phyloP scores from a whole-genome alignment of 345 rosid genomes.

The Camelina neglecta region DNA sequence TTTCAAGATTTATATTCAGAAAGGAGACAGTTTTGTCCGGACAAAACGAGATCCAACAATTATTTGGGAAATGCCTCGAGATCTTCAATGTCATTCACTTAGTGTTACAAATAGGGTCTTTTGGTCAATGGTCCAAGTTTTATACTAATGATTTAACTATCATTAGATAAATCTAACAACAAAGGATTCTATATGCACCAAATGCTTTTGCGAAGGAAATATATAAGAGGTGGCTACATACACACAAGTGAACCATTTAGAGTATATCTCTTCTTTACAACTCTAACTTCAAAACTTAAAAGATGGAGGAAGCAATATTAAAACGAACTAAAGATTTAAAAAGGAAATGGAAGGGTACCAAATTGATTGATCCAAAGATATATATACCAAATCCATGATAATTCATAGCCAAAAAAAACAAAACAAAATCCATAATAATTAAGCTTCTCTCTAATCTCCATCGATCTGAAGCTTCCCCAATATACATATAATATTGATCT shows the following conservation, averaged over 20 bases:
- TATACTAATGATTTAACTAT: conserved; percentile 9
- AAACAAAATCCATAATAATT: conserved; percentile 28
- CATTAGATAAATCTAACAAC: neutral
- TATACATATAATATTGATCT: conserved; percentile 33
- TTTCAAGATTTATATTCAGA: conserved; percentile 22
- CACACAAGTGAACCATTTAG: conserved; percentile 28
- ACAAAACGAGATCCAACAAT: conserved; percentile 20
- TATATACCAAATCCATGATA: conserved; percentile 42
- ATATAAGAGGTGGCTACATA: conserved; percentile 27
- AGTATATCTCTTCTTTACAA: conserved; percentile 35
- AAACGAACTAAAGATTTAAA: conserved; percentile 30
- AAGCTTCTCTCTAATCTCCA: conserved; percentile 26
- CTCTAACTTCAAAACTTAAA: conserved; percentile 37
- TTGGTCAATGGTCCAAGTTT: conserved; percentile 5
- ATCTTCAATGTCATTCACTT: conserved; percentile 31
- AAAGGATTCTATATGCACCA: conserved; percentile 15
- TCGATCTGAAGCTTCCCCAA: conserved; percentile 32
- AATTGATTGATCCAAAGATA: conserved; percentile 32
- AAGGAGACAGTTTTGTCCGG: conserved; percentile 24
- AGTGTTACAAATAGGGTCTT: conserved; percentile 20
- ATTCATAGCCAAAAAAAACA: neutral
- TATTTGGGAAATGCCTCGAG: conserved; percentile 28
- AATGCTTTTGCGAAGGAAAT: conserved; percentile 16
- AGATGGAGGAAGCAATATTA: conserved; percentile 9
- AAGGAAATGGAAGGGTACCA: conserved; percentile 27